These are phyloP conservation scores for Pythium angustatum DNA, from an alignment of 352 stramenopile genomes.

Conservation along the genomic window DNA sequence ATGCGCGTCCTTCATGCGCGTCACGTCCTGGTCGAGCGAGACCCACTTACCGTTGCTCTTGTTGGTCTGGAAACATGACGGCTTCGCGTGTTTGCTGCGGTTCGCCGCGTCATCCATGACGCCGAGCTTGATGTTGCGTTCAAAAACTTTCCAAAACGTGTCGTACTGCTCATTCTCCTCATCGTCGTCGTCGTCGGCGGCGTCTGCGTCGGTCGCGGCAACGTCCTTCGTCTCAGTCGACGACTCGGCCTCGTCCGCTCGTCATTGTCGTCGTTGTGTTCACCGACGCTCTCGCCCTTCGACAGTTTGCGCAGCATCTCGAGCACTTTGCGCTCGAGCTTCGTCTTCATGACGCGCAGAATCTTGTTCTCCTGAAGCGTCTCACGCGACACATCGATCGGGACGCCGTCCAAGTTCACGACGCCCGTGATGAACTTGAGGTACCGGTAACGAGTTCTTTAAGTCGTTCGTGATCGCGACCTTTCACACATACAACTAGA, in stretches of 20 bases:
- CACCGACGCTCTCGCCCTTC: constrained; percentile 86
- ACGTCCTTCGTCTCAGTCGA: constrained; percentile 65
- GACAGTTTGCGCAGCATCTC: constrained; percentile 97
- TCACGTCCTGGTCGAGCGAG: constrained; percentile 96
- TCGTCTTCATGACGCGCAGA: constrained; percentile 99
- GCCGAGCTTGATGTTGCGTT: constrained; percentile 98
- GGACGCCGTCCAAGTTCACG: constrained; percentile 98
- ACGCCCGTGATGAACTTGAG: constrained; percentile 99
- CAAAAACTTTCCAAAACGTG: constrained; percentile 98
- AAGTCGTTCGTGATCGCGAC: constrained; percentile 99
- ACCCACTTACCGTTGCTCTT: constrained; percentile 92
- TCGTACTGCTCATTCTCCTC: constrained; percentile 92
- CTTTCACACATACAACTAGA: constrained; percentile 99
- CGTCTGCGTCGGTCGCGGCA: constrained; percentile 79
- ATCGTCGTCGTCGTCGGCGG: constrained; percentile 49
- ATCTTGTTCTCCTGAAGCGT: constrained; percentile 99
- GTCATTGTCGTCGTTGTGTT: constrained; percentile 64
- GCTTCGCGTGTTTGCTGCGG: constrained; percentile 94
- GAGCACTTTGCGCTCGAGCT: constrained; percentile 98
- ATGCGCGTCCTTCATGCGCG: constrained; percentile 98
- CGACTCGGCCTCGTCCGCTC: constrained; percentile 42
- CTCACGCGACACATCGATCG: constrained; percentile 99
- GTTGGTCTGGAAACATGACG: constrained; percentile 97
- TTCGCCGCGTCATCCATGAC: constrained; percentile 98
- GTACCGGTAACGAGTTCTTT: constrained; percentile 98